Conservation (phyloP, 345 rosid species). For the Passiflora organensis region DNA sequence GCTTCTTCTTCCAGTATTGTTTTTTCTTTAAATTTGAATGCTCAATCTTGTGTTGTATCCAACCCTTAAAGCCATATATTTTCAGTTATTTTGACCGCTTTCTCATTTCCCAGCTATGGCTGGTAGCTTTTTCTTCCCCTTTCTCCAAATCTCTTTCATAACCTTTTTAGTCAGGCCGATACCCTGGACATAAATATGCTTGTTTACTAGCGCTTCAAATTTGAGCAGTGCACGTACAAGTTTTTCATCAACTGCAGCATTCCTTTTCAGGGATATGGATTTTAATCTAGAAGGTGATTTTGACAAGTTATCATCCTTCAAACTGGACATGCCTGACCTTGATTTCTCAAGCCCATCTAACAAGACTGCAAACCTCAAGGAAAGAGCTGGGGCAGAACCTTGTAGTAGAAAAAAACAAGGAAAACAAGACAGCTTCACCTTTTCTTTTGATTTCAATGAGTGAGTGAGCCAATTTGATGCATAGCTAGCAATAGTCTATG, state of each 20-base stretch:
- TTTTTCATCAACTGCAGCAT: not conserved
- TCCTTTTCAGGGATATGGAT: constrained; percentile 61
- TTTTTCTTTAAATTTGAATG: too few species aligned
- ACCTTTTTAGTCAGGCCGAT: not conserved
- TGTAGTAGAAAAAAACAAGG: constrained; percentile 27
- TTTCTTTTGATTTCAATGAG: constrained; percentile 78
- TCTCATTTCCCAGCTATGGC: not conserved
- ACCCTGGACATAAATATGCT: not conserved
- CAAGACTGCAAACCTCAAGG: constrained; percentile 48
- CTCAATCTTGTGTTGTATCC: too few species aligned
- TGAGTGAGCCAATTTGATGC: constrained; percentile 27
- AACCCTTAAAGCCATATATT: too few species aligned
- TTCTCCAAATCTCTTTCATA: not conserved
- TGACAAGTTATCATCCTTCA: constrained; percentile 66
- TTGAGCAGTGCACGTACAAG: not conserved
- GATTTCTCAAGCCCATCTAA: constrained; percentile 60
- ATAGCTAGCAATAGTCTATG: not conserved
- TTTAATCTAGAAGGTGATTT: constrained; percentile 71
- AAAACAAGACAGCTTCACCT: constrained; percentile 43
- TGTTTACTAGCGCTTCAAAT: not conserved
- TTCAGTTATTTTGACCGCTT: not conserved
- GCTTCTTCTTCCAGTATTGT: too few species aligned
- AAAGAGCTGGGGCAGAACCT: constrained; percentile 42
- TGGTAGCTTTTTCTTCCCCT: not conserved
- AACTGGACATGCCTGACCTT: constrained; percentile 73